Percentiles rank a stretch among this genome's conserved stretches.
phyloP scores from a whole-genome alignment of 2,329 filamentous ascomycete genomes.

The Pezicula rhizophila region DNA sequence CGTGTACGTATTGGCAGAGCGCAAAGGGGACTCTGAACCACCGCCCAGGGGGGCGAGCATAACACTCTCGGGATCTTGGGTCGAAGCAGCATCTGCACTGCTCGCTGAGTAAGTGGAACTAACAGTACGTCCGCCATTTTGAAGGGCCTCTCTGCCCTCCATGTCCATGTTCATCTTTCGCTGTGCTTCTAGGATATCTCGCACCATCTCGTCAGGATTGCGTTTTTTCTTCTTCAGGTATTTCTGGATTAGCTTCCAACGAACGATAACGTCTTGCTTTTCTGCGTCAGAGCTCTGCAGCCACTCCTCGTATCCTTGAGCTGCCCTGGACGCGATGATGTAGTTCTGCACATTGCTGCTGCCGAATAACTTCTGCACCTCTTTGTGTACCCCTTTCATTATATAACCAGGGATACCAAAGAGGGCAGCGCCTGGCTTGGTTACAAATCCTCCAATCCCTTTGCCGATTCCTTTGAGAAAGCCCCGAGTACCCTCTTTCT shows the following conservation, averaged over 20 bases:
- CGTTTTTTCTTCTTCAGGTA: slow-evolving; percentile 18
- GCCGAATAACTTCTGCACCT: slow-evolving; percentile 62
- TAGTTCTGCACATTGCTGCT: slow-evolving; percentile 65
- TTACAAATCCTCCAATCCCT: slow-evolving; percentile 69
- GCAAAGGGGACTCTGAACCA: slow-evolving; percentile 5
- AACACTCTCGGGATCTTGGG: slow-evolving; percentile 9
- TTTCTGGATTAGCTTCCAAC: slow-evolving; percentile 37
- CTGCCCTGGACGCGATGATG: slow-evolving; percentile 66
- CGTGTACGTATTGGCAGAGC: no score
- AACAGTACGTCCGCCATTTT: slow-evolving; percentile 9
- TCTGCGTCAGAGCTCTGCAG: slow-evolving; percentile 48
- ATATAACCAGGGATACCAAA: slow-evolving; percentile 70
- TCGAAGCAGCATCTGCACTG: slow-evolving; percentile 9
- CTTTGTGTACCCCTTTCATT: slow-evolving; percentile 72
- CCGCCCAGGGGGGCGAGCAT: slow-evolving; percentile 6
- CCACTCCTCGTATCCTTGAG: slow-evolving; percentile 65
- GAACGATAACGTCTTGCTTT: slow-evolving; percentile 52
- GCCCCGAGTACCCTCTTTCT: slow-evolving; percentile 56
- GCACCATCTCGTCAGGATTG: slow-evolving; percentile 17
- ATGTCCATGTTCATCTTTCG: slow-evolving; percentile 15
- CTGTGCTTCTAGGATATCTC: slow-evolving; percentile 19
- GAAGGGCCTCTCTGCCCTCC: slow-evolving; percentile 11
- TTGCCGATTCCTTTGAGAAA: slow-evolving; percentile 77
- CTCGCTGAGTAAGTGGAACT: slow-evolving; percentile 10
- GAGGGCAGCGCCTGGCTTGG: slow-evolving; percentile 67